Conservation (phyloP, 2,329 filamentous ascomycete genomes). For the Shiraia sp. region DNA sequence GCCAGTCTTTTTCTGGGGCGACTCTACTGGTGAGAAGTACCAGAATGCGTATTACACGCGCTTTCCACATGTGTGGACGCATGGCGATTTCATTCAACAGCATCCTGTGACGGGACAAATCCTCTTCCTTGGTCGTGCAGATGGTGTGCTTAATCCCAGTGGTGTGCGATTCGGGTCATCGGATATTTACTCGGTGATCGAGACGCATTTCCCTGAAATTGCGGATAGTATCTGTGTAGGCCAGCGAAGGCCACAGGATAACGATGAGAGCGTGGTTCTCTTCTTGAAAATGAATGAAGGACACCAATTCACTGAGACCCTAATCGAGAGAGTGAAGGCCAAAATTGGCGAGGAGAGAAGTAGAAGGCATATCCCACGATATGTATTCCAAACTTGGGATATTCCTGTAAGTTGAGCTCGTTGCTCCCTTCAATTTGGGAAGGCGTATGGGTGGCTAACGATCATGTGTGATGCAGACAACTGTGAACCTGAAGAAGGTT, state of each 20-base stretch:
- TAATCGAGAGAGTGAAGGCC: conserved; percentile 65
- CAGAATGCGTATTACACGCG: conserved; percentile 52
- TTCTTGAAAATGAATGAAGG: conserved; percentile 66
- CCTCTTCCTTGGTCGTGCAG: conserved; percentile 69
- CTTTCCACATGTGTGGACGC: conserved; percentile 71
- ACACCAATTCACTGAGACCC: conserved; percentile 22
- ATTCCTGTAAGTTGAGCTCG: conserved; percentile 67
- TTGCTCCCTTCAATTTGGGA: neutral
- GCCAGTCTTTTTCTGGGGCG: conserved; percentile 59
- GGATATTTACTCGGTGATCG: conserved; percentile 77
- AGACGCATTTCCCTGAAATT: conserved; percentile 66
- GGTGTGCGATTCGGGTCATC: conserved; percentile 79
- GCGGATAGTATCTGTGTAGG: conserved; percentile 80
- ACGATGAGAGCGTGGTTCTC: conserved; percentile 62
- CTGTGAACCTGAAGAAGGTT: conserved; percentile 84
- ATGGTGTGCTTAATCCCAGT: conserved; percentile 79
- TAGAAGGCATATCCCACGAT: conserved; percentile 75
- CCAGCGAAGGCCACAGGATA: conserved; percentile 66
- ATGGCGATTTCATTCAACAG: conserved; percentile 77
- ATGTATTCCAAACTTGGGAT: conserved; percentile 77
- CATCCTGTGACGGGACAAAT: conserved; percentile 70
- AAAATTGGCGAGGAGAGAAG: conserved; percentile 69
- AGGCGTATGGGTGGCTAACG: conserved; percentile 1
- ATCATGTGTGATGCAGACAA: conserved; percentile 58
- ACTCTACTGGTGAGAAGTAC: conserved; percentile 48